phyloP scores from a whole-genome alignment of 768 basidiomycete species.

The Kwoniella sp. region DNA sequence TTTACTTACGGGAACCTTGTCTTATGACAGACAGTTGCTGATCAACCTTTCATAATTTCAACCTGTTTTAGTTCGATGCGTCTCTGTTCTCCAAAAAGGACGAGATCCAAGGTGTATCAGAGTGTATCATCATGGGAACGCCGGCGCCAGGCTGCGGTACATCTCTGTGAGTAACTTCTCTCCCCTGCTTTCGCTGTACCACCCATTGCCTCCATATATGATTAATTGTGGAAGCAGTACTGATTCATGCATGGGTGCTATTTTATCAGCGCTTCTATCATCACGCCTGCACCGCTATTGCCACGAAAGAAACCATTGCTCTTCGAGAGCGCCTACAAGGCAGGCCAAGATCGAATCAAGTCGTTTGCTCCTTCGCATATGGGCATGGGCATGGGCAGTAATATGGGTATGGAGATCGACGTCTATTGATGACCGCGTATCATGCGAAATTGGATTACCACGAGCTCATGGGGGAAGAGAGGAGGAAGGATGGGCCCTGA shows the following conservation, averaged over 20 bases:
- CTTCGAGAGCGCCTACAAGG: slow-evolving; percentile 56
- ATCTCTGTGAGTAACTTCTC: slow-evolving; percentile 67
- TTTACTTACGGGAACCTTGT: too few relatives aligned
- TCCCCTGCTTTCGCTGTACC: background rate
- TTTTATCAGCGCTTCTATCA: slow-evolving; percentile 55
- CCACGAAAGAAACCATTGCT: slow-evolving; percentile 51
- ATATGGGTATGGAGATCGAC: slow-evolving; percentile 10
- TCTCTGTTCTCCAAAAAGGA: slow-evolving; percentile 95
- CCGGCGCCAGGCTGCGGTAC: slow-evolving; percentile 92
- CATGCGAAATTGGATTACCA: too few relatives aligned
- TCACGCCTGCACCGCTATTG: slow-evolving; percentile 55
- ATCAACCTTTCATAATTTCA: too few relatives aligned
- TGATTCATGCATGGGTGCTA: background rate
- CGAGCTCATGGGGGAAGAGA: too few relatives aligned
- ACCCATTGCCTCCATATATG: background rate
- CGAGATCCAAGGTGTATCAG: slow-evolving; percentile 92
- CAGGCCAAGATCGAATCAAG: slow-evolving; percentile 27
- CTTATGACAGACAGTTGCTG: background rate
- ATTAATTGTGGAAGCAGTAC: background rate
- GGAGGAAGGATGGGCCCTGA: too few relatives aligned
- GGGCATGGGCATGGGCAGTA: background rate
- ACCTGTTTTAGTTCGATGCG: slow-evolving; percentile 80
- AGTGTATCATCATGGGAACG: slow-evolving; percentile 99
- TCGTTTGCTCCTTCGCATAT: background rate
- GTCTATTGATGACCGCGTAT: slow-evolving; percentile 1